These are phyloP conservation scores for Aegilops umbellulata DNA, from an alignment of 176 grass and related monocot genomes.

Conservation along the genomic window DNA sequence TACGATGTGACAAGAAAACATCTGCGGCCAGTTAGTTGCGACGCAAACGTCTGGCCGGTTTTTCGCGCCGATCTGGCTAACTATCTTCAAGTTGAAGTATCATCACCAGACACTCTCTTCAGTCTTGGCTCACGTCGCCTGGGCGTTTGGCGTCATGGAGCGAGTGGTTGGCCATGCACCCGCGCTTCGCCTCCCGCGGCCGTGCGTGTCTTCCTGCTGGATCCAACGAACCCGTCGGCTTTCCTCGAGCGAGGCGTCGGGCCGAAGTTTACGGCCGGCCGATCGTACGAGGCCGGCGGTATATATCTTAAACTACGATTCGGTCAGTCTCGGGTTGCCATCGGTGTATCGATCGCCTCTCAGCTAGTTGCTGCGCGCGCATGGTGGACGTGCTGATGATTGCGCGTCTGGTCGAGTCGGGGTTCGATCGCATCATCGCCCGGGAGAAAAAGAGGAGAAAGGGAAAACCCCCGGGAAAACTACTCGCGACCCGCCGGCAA, in stretches of 20 bases:
- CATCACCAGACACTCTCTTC: not conserved
- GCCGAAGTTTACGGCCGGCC: slow-evolving; percentile 21
- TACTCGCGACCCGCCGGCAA: slow-evolving; percentile 19
- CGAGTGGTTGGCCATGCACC: slow-evolving; percentile 8
- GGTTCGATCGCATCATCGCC: slow-evolving; percentile 2
- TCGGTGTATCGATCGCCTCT: not conserved
- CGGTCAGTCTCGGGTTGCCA: slow-evolving; percentile 38
- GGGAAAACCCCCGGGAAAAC: slow-evolving; percentile 1
- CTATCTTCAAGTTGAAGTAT: slow-evolving; percentile 28
- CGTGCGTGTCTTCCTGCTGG: not conserved
- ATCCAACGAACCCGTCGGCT: not conserved
- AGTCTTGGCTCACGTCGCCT: not conserved
- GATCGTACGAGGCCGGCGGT: not conserved
- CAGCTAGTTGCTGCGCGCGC: not conserved
- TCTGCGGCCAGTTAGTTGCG: slow-evolving; percentile 23
- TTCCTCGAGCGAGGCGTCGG: slow-evolving; percentile 20
- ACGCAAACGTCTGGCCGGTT: not conserved
- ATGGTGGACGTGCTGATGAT: slow-evolving; percentile 4
- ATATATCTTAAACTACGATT: slow-evolving; percentile 19
- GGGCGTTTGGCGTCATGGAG: slow-evolving; percentile 40
- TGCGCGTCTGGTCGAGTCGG: not conserved
- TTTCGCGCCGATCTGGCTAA: not conserved
- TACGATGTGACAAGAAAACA: slow-evolving; percentile 30
- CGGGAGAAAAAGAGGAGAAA: not conserved
- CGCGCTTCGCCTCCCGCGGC: not conserved